phyloP scores from a whole-genome alignment of 1,284 basidiomycete species.

The Fomitopsis pinicola region DNA sequence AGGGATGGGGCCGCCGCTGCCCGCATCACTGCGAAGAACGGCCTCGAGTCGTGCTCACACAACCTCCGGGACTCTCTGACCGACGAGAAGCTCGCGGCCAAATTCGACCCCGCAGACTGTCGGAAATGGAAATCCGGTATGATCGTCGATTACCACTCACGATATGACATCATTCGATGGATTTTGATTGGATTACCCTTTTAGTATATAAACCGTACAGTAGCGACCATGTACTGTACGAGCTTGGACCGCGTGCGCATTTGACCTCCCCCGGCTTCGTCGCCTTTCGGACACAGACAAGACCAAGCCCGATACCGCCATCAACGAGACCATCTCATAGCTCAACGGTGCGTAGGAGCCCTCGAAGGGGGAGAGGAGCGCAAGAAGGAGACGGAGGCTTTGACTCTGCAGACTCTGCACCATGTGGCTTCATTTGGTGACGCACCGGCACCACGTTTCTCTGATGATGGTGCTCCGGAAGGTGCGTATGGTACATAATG shows the following conservation, averaged over 20 bases:
- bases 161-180: no score
- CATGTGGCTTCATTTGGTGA: slow-evolving; percentile 51
- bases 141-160: no score
- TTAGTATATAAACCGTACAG: no score
- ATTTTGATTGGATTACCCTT: no score
- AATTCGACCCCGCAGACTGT: slow-evolving; percentile 85
- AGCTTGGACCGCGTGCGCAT: no score
- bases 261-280: no score
- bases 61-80: slow-evolving; percentile 90
- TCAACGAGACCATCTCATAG: slow-evolving; percentile 87
- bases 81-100: slow-evolving; percentile 84
- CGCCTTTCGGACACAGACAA: no score
- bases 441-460: slow-evolving; percentile 38
- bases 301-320: slow-evolving; percentile 76
- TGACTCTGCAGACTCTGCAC: slow-evolving; percentile 72
- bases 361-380: slow-evolving; percentile 92
- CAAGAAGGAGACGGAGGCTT: slow-evolving; percentile 96
- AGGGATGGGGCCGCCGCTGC: slow-evolving; percentile 81
- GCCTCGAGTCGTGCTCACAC: slow-evolving; percentile 92
- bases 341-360: slow-evolving; percentile 89
- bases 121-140: no score
- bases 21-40: slow-evolving; percentile 87
- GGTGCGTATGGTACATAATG: no score
- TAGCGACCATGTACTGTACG: no score
- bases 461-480: slow-evolving; percentile 30